phyloP scores from a whole-genome alignment of 2,329 filamentous ascomycete species.

The Hortaea werneckii region DNA sequence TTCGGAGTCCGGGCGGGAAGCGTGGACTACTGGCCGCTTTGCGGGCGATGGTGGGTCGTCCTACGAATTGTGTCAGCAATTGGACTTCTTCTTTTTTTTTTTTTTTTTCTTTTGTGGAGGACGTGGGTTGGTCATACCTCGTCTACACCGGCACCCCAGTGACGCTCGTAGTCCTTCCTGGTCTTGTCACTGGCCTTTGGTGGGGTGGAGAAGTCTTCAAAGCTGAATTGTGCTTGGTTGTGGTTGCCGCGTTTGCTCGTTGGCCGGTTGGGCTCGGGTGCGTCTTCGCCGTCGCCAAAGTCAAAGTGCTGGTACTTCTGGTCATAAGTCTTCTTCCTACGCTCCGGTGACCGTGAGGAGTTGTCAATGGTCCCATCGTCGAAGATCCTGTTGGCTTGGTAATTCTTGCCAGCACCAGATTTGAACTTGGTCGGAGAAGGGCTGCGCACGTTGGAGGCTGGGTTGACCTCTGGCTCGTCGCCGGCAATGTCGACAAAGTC shows the following conservation, averaged over 20 bases:
- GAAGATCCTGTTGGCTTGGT: slow-evolving; percentile 45
- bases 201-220: slow-evolving; percentile 79
- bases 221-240: slow-evolving; percentile 67
- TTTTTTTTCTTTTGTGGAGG: neutral
- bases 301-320: slow-evolving; percentile 81
- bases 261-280: slow-evolving; percentile 23
- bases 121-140: slow-evolving; percentile 33
- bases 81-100: too few relatives aligned
- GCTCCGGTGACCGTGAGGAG: slow-evolving; percentile 27
- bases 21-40: slow-evolving; percentile 49
- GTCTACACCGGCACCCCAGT: slow-evolving; percentile 67
- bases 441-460: slow-evolving; percentile 11
- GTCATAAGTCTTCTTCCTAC: slow-evolving; percentile 53
- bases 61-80: slow-evolving; percentile 17
- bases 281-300: slow-evolving; percentile 54
- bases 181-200: slow-evolving; percentile 59
- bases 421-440: slow-evolving; percentile 33
- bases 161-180: slow-evolving; percentile 59
- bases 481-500: slow-evolving; percentile 58
- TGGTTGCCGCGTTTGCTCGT: slow-evolving; percentile 39
- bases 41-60: slow-evolving; percentile 49
- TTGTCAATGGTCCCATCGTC: slow-evolving; percentile 41
- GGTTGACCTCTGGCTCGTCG: slow-evolving; percentile 26
- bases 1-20: slow-evolving; percentile 68
- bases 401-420: slow-evolving; percentile 41